Evolutionary conservation across 805 yeast species (phyloP), one percentile per base, ranked within the genome.

Genomic region (Barnettozyma californica): DNA sequence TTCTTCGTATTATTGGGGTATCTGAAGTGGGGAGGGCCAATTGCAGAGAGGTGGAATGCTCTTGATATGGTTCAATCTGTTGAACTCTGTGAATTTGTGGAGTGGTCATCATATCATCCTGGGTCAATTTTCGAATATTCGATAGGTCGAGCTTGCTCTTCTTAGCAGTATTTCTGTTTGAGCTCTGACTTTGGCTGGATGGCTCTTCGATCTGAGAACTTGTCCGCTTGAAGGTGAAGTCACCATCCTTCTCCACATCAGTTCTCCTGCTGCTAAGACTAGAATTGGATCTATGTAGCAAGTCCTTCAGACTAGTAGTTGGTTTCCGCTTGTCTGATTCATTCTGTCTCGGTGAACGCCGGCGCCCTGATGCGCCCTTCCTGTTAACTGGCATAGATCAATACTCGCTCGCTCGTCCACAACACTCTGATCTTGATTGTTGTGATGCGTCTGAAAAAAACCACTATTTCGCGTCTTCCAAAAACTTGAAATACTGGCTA

Each of bases 1-100:
- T 69, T 53, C 68, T 56, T 43, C 62, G 60, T 33, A 67, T 67
- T 45, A 68, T 61, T 7, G 75, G 75, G 1, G 74, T 63, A 45
- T 69, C 74, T 1, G 69, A 54, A 9, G 61, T 47, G 1, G 73
- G 70, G 25, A 70, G 50, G 18, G 68, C 46, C 9, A 61, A 40
- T 34, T 62, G 66, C 19, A 54, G 41, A 1, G 65, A 58, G 0
- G 60, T 54, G 1, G 62, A 58, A 38, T 57, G 56, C 29, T 59
- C 63, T 34, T 54, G 53, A 45, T 57, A 59, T 14, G 39, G 41
- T 7, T 43, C 49, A 2, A 47, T 44, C 19, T 23, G 43, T 5
- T 16, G 31, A 19, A 19, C 25, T 21, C 35, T 43, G 10, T 44
- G 38, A 16, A 38, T 39, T 13, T 54, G 52, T 9, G 62, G 62